These are phyloP conservation scores for Pseudogymnoascus sp. DNA, from an alignment of 2,329 filamentous ascomycete species.

Conservation along the genomic window DNA sequence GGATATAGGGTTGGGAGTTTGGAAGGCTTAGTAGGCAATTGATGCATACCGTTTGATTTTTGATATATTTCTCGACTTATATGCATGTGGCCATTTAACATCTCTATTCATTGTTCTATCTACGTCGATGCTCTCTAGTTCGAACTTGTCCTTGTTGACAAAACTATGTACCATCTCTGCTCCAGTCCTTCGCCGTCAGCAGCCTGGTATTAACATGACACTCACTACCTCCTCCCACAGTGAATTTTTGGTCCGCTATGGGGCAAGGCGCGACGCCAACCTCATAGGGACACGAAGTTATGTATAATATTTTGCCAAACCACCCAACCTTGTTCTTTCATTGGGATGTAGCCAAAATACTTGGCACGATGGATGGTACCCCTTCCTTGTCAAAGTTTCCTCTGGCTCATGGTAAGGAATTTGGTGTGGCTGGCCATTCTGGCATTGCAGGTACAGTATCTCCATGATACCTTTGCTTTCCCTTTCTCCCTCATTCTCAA, in stretches of 20 bases:
- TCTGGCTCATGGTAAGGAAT: neutral
- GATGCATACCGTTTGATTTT: slow-evolving; percentile 9
- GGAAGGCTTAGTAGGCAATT: slow-evolving; percentile 9
- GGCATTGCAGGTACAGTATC: neutral
- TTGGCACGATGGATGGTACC: neutral
- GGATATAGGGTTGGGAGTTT: slow-evolving; percentile 3
- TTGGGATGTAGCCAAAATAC: neutral
- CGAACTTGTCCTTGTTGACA: neutral
- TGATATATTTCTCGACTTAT: neutral
- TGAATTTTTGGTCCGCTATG: neutral
- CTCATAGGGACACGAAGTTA: neutral
- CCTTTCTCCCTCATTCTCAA: neutral
- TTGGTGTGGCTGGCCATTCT: neutral
- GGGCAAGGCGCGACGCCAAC: neutral
- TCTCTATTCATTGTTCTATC: neutral
- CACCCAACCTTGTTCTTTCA: neutral
- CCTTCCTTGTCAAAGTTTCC: neutral
- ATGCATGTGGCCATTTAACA: neutral
- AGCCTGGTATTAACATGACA: neutral
- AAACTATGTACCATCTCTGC: neutral
- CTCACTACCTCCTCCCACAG: neutral
- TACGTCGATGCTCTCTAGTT: neutral
- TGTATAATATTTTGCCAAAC: neutral
- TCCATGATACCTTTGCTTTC: neutral
- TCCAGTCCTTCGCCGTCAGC: neutral